Percentiles rank a stretch among this genome's conserved stretches.
Evolutionary conservation across 306 rosid species (phyloP).

Genomic region (Acacia melanoxylon): DNA sequence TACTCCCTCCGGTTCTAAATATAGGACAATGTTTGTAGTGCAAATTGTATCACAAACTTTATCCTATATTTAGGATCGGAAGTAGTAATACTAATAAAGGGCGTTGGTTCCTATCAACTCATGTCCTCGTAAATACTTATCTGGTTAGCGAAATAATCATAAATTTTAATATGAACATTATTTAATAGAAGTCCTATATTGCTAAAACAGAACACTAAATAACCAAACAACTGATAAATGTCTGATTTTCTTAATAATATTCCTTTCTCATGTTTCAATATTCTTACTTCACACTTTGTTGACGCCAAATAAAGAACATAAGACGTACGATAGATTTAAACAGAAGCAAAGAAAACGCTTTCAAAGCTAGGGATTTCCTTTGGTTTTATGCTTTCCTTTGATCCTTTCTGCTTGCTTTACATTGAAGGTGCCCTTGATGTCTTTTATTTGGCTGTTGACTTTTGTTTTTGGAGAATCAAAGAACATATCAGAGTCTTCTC

Average conservation of each 20-base stretch:
- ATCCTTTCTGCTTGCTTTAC: background rate
- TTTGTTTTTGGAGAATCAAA: background rate
- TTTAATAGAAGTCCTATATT: background rate
- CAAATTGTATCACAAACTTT: too few species aligned
- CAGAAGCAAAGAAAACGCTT: background rate
- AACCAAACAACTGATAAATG: background rate
- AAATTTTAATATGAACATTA: background rate
- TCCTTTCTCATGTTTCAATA: background rate
- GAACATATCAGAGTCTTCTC: background rate
- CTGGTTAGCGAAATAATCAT: background rate
- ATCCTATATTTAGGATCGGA: too few species aligned
- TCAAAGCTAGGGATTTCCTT: background rate
- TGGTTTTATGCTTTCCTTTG: background rate
- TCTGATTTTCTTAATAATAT: background rate
- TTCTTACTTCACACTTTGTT: too few species aligned
- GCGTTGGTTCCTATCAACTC: too few species aligned
- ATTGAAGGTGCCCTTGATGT: background rate
- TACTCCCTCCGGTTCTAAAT: too few species aligned
- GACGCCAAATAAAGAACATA: background rate
- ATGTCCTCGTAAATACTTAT: too few species aligned
- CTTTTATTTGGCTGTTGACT: background rate
- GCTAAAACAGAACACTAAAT: background rate
- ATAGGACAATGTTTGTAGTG: too few species aligned
- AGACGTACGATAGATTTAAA: background rate
- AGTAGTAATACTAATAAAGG: too few species aligned